Base-by-base conservation (phyloP, 225 moss, liverwort and hornwort species). In the Physcomitrium patens region DNA sequence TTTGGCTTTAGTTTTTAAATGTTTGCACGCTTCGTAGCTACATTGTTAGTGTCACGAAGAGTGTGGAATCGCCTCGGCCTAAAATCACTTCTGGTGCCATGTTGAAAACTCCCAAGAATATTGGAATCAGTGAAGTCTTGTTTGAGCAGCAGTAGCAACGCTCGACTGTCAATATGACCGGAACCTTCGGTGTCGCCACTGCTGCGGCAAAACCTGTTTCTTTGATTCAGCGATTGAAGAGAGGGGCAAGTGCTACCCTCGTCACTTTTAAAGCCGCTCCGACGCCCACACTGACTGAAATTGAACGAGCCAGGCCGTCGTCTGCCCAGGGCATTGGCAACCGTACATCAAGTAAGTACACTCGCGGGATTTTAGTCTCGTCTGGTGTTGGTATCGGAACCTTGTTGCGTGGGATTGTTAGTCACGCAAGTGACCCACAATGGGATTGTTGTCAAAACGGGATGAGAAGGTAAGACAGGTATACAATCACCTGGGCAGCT, bases 61-160 rank as follows among this genome's bases (percentile, higher is more conserved):
- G 45, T 31, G 55, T 77, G 66, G n/a, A 77, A 23, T 70, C 80
- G 28, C 68, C 72, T 14, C 63, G 23, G 45, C 60, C 65, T 2
- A 84, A 65, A 42, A n/a, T 26, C 12, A 57, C 83, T 12, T 75
- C 80, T 19, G 78, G 70, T 72, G 69, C 78, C 45, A 72, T 73
- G 81, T 47, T 80, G 50, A 83, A 76, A 65, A 44, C 81, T 19
- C 71, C 79, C 0, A 86, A 87, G 73, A 81, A 51, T 22, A 73
- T 73, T 66, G 51, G 78, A 15, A 79, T 84, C 31, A 72, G 49
- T 48, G 69, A 75, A 63, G 74, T 60, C 45, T 58, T 60, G 64
- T 17, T 72, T 8, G 79, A 76, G 41, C 71, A 65, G 43, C 61
- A 56, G 3, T 67, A 60, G 23, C 76, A 80, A 56, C 77, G 79